These are phyloP conservation scores for Beauveria sp. DNA, from an alignment of 2,329 filamentous ascomycete genomes.

Conservation along the genomic window DNA sequence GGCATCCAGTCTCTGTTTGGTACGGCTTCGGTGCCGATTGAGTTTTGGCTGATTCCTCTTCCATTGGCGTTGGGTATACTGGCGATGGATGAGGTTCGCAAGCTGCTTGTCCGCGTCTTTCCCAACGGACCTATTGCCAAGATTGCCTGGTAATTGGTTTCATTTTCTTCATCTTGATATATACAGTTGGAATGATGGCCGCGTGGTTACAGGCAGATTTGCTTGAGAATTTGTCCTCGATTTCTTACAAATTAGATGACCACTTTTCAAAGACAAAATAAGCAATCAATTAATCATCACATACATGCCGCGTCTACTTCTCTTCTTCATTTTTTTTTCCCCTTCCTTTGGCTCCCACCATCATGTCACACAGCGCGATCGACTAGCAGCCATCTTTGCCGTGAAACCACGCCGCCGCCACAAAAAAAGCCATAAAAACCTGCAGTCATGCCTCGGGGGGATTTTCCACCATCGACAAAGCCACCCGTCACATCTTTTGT, in stretches of 20 bases:
- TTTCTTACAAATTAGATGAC: too few relatives aligned
- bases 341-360: too few relatives aligned
- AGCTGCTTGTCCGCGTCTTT: conserved; percentile 38
- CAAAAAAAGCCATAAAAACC: background rate
- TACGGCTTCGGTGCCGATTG: conserved; percentile 41
- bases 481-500: background rate
- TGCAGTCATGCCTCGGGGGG: background rate
- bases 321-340: too few relatives aligned
- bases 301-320: too few relatives aligned
- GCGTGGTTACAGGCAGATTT: too few relatives aligned
- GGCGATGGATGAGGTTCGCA: conserved; percentile 44
- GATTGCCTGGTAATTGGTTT: conserved; percentile 37
- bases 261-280: too few relatives aligned
- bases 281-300: too few relatives aligned
- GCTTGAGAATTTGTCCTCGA: too few relatives aligned
- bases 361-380: too few relatives aligned
- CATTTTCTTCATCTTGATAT: background rate
- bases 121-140: conserved; percentile 37
- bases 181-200: too few relatives aligned
- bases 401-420: too few relatives aligned
- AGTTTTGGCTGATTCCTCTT: conserved; percentile 45
- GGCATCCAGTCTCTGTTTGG: conserved; percentile 40
- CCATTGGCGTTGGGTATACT: conserved; percentile 42
- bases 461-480: background rate
- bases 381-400: too few relatives aligned